Evolutionary conservation across 1,139 yeast species (phyloP).

Genomic region (Hyphopichia fennica): DNA sequence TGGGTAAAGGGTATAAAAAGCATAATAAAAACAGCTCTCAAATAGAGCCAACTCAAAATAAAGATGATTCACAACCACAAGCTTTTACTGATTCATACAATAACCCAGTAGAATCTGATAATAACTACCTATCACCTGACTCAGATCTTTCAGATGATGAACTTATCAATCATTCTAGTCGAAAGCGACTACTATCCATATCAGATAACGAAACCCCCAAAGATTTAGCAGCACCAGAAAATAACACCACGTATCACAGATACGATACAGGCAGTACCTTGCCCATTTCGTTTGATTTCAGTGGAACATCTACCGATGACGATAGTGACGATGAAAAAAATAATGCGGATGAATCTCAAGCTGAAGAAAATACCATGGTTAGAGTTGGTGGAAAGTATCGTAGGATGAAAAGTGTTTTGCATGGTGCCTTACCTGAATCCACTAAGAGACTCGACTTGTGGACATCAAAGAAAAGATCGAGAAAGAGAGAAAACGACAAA

Average conservation of each 20-base stretch:
- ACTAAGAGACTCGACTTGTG: constrained; percentile 33
- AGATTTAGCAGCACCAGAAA: neutral
- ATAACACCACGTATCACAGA: neutral
- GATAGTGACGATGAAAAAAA: neutral
- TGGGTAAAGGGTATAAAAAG: constrained; percentile 23
- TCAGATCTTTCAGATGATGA: constrained; percentile 1
- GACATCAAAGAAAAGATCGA: constrained; percentile 10
- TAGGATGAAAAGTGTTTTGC: constrained; percentile 28
- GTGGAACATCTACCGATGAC: neutral
- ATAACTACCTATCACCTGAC: neutral
- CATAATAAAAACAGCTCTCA: neutral
- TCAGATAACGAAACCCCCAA: too few species aligned
- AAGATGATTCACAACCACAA: constrained; percentile 3
- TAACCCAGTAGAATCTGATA: constrained; percentile 1
- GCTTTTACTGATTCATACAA: constrained; percentile 3
- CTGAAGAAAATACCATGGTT: constrained; percentile 19
- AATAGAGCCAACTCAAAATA: neutral
- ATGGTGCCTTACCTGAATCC: constrained; percentile 43
- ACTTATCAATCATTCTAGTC: neutral
- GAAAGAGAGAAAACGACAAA: constrained; percentile 1
- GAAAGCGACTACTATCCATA: neutral
- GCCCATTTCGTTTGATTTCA: neutral
- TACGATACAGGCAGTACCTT: neutral
- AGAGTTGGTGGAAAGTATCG: constrained; percentile 34
- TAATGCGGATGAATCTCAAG: constrained; percentile 5